A percentile compares a stretch with the other conserved stretches of the same genome.
Conservation (phyloP, 2,329 filamentous ascomycete species). For the Monilinia laxa region DNA sequence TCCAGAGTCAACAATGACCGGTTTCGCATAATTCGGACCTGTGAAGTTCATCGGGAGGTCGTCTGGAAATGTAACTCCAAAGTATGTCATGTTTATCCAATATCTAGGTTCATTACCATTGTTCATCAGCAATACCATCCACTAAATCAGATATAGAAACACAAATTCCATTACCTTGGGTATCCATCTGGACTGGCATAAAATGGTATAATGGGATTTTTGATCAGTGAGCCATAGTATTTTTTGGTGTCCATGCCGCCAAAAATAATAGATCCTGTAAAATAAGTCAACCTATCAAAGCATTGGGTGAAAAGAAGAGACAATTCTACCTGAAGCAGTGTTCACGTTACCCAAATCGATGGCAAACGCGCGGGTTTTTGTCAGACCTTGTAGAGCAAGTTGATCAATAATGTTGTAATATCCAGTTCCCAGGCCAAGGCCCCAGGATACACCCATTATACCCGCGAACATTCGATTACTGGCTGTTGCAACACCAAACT, state of each 20-base stretch:
- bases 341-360: conserved; percentile 28
- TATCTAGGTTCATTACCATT: conserved; percentile 23
- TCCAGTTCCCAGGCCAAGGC: conserved; percentile 20
- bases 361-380: conserved; percentile 31
- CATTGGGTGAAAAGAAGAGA: background rate
- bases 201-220: conserved; percentile 28
- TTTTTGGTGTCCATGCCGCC: conserved; percentile 33
- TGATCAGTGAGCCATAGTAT: conserved; percentile 29
- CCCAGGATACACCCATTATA: conserved; percentile 26
- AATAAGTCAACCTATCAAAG: background rate
- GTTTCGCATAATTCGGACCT: conserved; percentile 3
- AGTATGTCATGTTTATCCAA: conserved; percentile 32
- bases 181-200: conserved; percentile 25
- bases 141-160: background rate
- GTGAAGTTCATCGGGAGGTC: conserved; percentile 11
- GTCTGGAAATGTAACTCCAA: conserved; percentile 27
- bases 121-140: conserved; percentile 12
- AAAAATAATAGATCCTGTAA: conserved; percentile 30
- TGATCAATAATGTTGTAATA: conserved; percentile 28
- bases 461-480: conserved; percentile 20
- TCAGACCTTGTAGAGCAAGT: conserved; percentile 27
- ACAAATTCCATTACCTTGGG: conserved; percentile 19
- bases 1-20: conserved; percentile 29
- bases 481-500: conserved; percentile 23
- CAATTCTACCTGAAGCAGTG: conserved; percentile 24